Evolutionary conservation across 2,329 filamentous ascomycete genomes (phyloP).

Genomic region (Xylaria sp.): DNA sequence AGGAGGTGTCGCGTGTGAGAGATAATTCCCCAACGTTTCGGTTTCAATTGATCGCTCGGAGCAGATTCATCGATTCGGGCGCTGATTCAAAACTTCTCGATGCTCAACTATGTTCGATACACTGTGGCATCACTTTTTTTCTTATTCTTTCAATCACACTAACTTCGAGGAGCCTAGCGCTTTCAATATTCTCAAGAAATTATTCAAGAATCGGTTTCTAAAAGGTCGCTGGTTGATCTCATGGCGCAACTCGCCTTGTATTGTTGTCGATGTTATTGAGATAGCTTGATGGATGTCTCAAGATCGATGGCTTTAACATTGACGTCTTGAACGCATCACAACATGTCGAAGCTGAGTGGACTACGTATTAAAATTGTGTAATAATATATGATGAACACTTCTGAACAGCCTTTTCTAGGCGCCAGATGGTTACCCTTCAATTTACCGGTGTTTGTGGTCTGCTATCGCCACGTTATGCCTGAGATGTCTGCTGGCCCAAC

Average conservation of each 20-base stretch:
- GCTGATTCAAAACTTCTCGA: not conserved
- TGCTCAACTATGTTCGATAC: not conserved
- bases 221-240: not conserved
- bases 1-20: not conserved
- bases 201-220: not conserved
- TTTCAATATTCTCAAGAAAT: not conserved
- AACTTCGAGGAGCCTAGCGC: not conserved
- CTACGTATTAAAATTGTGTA: slow-evolving; percentile 17
- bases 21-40: not conserved
- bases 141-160: not conserved
- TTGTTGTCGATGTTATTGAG: not conserved
- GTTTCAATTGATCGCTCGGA: not conserved
- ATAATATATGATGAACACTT: not conserved
- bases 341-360: not conserved
- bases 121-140: not conserved
- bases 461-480: not conserved
- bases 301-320: not conserved
- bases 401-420: not conserved
- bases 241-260: not conserved
- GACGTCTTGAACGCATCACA: not conserved
- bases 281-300: not conserved
- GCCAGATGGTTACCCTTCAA: not conserved
- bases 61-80: not conserved
- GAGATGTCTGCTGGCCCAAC: not conserved
- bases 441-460: not conserved